A percentile compares a stretch with the other conserved stretches of the same genome.
Conservation (phyloP, 2,329 filamentous ascomycete genomes). For the Pestalotiopsis sp. region DNA sequence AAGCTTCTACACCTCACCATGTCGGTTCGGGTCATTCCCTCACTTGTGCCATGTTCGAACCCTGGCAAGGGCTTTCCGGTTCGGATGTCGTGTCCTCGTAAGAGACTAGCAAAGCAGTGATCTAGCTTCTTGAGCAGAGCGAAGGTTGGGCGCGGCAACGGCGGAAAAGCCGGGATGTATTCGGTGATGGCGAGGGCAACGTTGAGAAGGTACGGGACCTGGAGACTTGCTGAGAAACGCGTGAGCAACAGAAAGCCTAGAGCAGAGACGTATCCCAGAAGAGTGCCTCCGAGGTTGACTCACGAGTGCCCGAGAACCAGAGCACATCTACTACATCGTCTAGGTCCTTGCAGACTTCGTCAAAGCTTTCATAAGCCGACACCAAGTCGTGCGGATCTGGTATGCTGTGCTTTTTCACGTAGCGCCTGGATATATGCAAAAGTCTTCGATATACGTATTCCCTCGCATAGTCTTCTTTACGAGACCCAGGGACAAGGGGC, state of each 20-base stretch:
- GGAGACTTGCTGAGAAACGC: slow-evolving; percentile 64
- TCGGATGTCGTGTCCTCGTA: slow-evolving; percentile 68
- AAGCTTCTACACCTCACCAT: slow-evolving; percentile 86
- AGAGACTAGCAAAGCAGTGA: slow-evolving; percentile 76
- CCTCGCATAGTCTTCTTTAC: slow-evolving; percentile 62
- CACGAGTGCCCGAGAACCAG: slow-evolving; percentile 87
- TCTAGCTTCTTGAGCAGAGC: slow-evolving; percentile 77
- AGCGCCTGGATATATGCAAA: slow-evolving; percentile 57
- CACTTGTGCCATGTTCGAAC: slow-evolving; percentile 62
- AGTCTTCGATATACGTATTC: slow-evolving; percentile 59
- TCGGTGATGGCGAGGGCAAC: slow-evolving; percentile 73
- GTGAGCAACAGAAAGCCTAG: not conserved
- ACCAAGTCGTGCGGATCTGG: slow-evolving; percentile 49
- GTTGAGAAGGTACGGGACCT: slow-evolving; percentile 82
- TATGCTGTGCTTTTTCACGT: slow-evolving; percentile 60
- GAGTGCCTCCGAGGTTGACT: slow-evolving; percentile 35
- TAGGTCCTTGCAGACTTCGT: slow-evolving; percentile 73
- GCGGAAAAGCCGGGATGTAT: slow-evolving; percentile 73
- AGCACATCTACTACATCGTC: slow-evolving; percentile 77
- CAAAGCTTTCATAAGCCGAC: slow-evolving; percentile 61
- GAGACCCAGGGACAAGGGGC: slow-evolving; percentile 57
- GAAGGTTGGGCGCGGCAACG: slow-evolving; percentile 70
- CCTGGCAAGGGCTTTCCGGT: slow-evolving; percentile 70
- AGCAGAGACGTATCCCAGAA: not conserved
- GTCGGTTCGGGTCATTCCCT: slow-evolving; percentile 76